Evolutionary conservation across 2,329 filamentous ascomycete species (phyloP).

Genomic region (Tolypocladium tropicale): DNA sequence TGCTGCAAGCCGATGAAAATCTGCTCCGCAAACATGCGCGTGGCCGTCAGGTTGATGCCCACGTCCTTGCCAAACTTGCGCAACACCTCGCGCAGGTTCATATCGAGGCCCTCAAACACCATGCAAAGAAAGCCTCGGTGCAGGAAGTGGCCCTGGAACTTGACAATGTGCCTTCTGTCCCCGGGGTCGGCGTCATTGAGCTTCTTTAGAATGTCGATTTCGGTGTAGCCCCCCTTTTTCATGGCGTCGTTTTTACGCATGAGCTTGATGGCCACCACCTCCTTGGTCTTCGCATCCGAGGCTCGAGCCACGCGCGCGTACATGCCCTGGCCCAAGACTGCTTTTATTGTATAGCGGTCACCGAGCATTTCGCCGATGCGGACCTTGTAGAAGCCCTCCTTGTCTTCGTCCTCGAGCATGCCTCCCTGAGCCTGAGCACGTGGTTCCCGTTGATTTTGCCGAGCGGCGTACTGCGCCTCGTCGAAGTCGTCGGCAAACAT

Average conservation of each 20-base stretch:
- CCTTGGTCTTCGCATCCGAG: slow-evolving; percentile 61
- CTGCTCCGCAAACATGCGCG: slow-evolving; percentile 83
- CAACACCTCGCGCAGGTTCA: slow-evolving; percentile 87
- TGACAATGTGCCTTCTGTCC: slow-evolving; percentile 84
- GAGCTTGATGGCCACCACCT: slow-evolving; percentile 90
- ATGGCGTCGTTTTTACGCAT: slow-evolving; percentile 94
- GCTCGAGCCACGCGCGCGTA: slow-evolving; percentile 95
- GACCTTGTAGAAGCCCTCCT: slow-evolving; percentile 93
- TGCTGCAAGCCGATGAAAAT: slow-evolving; percentile 85
- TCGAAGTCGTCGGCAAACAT: slow-evolving; percentile 85
- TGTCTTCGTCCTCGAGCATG: slow-evolving; percentile 86
- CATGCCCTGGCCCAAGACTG: slow-evolving; percentile 84
- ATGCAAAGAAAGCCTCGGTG: slow-evolving; percentile 94
- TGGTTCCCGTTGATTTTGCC: slow-evolving; percentile 33
- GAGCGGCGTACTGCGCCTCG: slow-evolving; percentile 53
- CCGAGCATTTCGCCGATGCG: slow-evolving; percentile 86
- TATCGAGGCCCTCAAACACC: slow-evolving; percentile 88
- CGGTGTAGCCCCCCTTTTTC: slow-evolving; percentile 83
- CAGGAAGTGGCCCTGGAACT: slow-evolving; percentile 78
- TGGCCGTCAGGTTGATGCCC: slow-evolving; percentile 80
- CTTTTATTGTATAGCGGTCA: slow-evolving; percentile 78
- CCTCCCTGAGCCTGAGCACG: slow-evolving; percentile 59
- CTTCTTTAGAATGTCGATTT: slow-evolving; percentile 86
- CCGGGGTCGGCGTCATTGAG: slow-evolving; percentile 78
- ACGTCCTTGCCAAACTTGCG: slow-evolving; percentile 94